Evolutionary conservation across 192 early-diverging fungal genomes (phyloP), one percentile per base, ranked within the genome.

Genomic region (Polychytrium aggregatum): DNA sequence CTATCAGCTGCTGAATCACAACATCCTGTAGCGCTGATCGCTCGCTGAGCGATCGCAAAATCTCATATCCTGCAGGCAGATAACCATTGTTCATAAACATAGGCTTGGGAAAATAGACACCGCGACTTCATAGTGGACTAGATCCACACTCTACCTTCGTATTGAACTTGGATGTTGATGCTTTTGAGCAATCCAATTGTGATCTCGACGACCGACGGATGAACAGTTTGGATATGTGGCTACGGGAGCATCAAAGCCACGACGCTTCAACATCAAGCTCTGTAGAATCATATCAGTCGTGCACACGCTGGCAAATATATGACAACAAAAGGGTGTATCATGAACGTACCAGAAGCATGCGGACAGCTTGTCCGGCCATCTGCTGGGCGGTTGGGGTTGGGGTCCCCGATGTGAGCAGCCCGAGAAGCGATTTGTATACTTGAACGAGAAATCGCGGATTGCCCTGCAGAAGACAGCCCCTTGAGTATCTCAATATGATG

Each of bases 401-500:
- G 18, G 60, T 30, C 28, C 63, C 46, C 0, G 75, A 68, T 8
- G 68, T 76, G 28, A 81, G 44, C n/a, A 81, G 53, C 1, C 69
- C 70, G 25, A 75, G 57, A 5, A 81, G 44, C 0, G 71, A 60
- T 45, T 81, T 81, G 60, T 75, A 81, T 1, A 81, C 70, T 56
- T 79, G 76, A 59, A 71, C 73, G 7, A 75, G 57, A 48, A 77
- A 81, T 46, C 76, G 79, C 1, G 78, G 78, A 44, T 81, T 81
- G 18, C 75, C 78, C 71, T 77, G 25, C 5, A 13, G 13, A n/a
- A n/a, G n/a, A n/a, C n/a, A n/a, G n/a, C n/a, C n/a, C n/a, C 10
- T 33, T n/a, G 25, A 51, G 22, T 29, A 31, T 25, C 17, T 16
- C 47, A 1, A 37, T n/a, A 16, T 39, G 18, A n/a, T n/a, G n/a